Percentiles rank a stretch among this genome's conserved stretches.
These are phyloP conservation scores for Cryoendolithus antarcticus DNA, from an alignment of 2,329 filamentous ascomycete species.

Conservation along the genomic window DNA sequence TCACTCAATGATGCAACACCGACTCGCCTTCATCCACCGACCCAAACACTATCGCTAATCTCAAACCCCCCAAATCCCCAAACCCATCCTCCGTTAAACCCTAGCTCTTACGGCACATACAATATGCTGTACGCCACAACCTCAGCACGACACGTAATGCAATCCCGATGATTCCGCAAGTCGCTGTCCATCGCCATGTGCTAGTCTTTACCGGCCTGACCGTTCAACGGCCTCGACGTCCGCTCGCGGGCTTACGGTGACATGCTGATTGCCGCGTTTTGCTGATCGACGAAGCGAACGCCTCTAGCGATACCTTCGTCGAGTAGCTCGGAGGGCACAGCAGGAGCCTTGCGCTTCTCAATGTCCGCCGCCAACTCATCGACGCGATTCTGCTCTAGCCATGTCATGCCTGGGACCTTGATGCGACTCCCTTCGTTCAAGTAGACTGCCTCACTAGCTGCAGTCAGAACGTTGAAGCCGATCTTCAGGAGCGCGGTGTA, in stretches of 20 bases:
- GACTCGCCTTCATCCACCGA: no score
- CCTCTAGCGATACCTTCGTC: slow-evolving; percentile 28
- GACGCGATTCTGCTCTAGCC: slow-evolving; percentile 80
- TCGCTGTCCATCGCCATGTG: no score
- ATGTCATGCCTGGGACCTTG: slow-evolving; percentile 63
- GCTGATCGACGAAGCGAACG: slow-evolving; percentile 20
- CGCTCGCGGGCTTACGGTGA: slow-evolving; percentile 57
- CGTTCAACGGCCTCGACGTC: slow-evolving; percentile 34
- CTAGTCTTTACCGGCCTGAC: no score
- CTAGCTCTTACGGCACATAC: no score
- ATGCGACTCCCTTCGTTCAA: slow-evolving; percentile 77
- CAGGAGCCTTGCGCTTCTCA: slow-evolving; percentile 24
- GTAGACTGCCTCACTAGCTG: slow-evolving; percentile 91
- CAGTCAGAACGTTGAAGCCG: slow-evolving; percentile 79
- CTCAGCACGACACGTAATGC: no score
- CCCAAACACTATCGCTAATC: no score
- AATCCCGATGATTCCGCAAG: no score
- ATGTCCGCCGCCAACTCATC: slow-evolving; percentile 48
- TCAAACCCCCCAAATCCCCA: no score
- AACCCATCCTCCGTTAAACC: no score
- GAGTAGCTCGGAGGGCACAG: slow-evolving; percentile 31
- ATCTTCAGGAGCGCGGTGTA: slow-evolving; percentile 80
- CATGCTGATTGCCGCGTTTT: slow-evolving; percentile 22
- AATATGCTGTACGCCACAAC: no score
- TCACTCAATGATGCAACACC: no score